Conservation (phyloP, 2,329 filamentous ascomycete species). For the Xylaria multiplex region DNA sequence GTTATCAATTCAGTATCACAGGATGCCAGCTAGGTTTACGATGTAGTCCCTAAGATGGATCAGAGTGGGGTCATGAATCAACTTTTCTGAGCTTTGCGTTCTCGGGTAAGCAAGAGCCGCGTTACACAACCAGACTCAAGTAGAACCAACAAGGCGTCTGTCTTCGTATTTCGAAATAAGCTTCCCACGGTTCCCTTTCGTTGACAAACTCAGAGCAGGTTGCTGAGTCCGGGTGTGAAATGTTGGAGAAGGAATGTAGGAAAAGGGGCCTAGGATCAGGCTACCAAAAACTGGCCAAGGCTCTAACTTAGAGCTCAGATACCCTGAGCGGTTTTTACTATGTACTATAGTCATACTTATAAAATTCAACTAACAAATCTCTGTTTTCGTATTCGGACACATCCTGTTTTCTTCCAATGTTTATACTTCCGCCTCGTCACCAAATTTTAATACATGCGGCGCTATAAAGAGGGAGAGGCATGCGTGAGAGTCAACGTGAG, state of each 20-base stretch:
- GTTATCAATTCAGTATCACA: constrained; percentile 1
- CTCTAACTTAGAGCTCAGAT: constrained; percentile 14
- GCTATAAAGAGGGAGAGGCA: not conserved
- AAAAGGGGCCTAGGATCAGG: constrained; percentile 15
- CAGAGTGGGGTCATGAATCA: not conserved
- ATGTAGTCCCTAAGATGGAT: not conserved
- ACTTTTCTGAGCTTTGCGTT: not conserved
- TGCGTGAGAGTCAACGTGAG: constrained; percentile 7
- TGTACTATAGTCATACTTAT: not conserved
- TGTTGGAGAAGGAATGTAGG: constrained; percentile 17
- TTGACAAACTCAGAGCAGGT: not conserved
- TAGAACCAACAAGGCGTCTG: not conserved
- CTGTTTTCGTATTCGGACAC: not conserved
- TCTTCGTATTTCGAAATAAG: not conserved
- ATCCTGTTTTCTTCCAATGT: not conserved
- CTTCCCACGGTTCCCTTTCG: not conserved
- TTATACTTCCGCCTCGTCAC: not conserved
- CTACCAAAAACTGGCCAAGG: constrained; percentile 15
- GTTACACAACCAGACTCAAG: not conserved
- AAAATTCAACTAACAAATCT: constrained; percentile 8
- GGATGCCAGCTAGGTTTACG: not conserved
- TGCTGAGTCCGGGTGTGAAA: not conserved
- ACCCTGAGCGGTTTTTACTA: not conserved
- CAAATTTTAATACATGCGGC: constrained; percentile 4
- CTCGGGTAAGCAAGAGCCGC: not conserved